Evolutionary conservation across 495 filamentous ascomycete species (phyloP).

Genomic region (Aspergillus nanangensis): DNA sequence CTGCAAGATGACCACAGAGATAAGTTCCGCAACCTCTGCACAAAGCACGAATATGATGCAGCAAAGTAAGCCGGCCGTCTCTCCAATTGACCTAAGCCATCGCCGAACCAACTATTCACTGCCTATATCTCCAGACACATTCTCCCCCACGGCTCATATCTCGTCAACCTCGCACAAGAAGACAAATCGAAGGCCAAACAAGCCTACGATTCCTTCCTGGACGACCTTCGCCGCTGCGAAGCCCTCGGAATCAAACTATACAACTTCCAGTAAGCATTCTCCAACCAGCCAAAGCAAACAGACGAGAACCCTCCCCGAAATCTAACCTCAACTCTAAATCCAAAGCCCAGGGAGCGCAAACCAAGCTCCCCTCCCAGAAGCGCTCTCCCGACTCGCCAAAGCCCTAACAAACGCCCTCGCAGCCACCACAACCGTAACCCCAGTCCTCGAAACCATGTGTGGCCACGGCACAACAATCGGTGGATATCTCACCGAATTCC

Average conservation of each 20-base stretch:
- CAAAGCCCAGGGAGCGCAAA: slow-evolving; percentile 71
- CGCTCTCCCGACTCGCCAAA: slow-evolving; percentile 71
- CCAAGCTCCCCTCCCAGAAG: slow-evolving; percentile 57
- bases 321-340: slow-evolving; percentile 13
- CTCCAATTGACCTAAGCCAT: neutral
- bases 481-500: slow-evolving; percentile 75
- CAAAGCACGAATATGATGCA: slow-evolving; percentile 68
- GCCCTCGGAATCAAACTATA: slow-evolving; percentile 84
- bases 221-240: slow-evolving; percentile 86
- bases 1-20: slow-evolving; percentile 61
- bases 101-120: neutral
- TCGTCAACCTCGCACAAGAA: slow-evolving; percentile 88
- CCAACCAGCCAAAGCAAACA: neutral
- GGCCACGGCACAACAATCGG: slow-evolving; percentile 86
- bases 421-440: slow-evolving; percentile 68
- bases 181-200: slow-evolving; percentile 78
- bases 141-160: slow-evolving; percentile 90
- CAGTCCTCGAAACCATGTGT: slow-evolving; percentile 93
- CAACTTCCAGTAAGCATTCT: slow-evolving; percentile 74
- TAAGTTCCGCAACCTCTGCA: slow-evolving; percentile 62
- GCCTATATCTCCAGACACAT: slow-evolving; percentile 48
- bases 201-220: slow-evolving; percentile 79
- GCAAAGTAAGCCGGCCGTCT: slow-evolving; percentile 48
- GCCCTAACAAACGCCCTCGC: slow-evolving; percentile 76
- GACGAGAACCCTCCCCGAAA: neutral